A percentile compares a stretch with the other conserved stretches of the same genome.
Evolutionary conservation across 495 filamentous ascomycete genomes (phyloP).

Genomic region (Aspergillus conjunctus): DNA sequence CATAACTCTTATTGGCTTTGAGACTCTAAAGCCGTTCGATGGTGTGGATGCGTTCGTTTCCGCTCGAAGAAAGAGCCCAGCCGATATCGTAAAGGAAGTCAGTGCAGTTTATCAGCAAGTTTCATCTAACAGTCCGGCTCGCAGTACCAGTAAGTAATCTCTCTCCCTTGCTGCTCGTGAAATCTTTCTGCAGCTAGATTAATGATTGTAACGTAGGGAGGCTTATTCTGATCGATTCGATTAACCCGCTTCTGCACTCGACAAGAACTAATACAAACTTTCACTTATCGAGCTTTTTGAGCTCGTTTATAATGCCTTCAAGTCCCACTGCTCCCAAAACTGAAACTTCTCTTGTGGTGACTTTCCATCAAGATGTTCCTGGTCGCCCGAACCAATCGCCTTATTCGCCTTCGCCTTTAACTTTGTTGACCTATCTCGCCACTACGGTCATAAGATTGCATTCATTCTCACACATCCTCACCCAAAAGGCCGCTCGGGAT

Average conservation of each 20-base stretch:
- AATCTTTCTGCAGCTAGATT: neutral
- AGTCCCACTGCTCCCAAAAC: slow-evolving; percentile 28
- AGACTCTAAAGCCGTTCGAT: slow-evolving; percentile 61
- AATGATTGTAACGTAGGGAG: slow-evolving; percentile 34
- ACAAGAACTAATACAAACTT: slow-evolving; percentile 33
- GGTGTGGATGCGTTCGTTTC: slow-evolving; percentile 65
- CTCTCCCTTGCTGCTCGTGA: neutral
- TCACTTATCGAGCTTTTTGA: slow-evolving; percentile 43
- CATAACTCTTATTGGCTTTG: slow-evolving; percentile 76
- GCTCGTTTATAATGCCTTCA: slow-evolving; percentile 36
- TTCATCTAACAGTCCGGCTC: slow-evolving; percentile 31
- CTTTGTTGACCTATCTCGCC: slow-evolving; percentile 61
- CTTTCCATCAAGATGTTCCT: slow-evolving; percentile 50
- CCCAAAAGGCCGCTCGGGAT: slow-evolving; percentile 66
- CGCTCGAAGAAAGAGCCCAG: slow-evolving; percentile 58
- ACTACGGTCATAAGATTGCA: slow-evolving; percentile 67
- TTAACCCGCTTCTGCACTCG: slow-evolving; percentile 43
- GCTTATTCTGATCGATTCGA: slow-evolving; percentile 49
- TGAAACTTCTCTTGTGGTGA: slow-evolving; percentile 48
- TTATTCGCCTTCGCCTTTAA: slow-evolving; percentile 69
- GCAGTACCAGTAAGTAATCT: slow-evolving; percentile 40
- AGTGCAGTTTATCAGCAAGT: slow-evolving; percentile 31
- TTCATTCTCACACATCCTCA: slow-evolving; percentile 69
- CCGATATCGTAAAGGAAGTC: slow-evolving; percentile 62
- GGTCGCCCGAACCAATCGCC: slow-evolving; percentile 54